phyloP scores from a whole-genome alignment of 2,329 filamentous ascomycete species.

The Helicocarpus griseus region DNA sequence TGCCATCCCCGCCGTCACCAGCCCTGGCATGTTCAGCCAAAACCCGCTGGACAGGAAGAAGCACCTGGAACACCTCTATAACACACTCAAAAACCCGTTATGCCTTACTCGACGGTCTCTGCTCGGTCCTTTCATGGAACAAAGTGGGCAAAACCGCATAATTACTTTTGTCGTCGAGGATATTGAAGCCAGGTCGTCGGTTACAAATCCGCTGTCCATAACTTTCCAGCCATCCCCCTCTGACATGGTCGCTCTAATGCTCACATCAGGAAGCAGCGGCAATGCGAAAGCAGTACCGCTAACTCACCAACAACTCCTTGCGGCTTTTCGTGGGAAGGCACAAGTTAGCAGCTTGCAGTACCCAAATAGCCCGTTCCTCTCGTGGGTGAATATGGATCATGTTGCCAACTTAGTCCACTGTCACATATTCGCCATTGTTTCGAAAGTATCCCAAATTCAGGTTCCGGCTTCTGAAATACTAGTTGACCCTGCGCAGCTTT shows the following conservation, averaged over 20 bases:
- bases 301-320: not conserved
- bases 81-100: not conserved
- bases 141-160: not conserved
- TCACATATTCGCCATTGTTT: constrained; percentile 29
- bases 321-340: not conserved
- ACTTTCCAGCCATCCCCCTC: not conserved
- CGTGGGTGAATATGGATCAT: constrained; percentile 20
- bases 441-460: constrained; percentile 38
- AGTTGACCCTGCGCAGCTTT: constrained; percentile 20
- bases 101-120: not conserved
- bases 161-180: not conserved
- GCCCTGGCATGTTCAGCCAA: not conserved
- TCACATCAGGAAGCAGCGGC: constrained; percentile 4
- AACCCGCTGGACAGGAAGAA: not conserved
- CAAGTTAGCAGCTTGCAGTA: not conserved
- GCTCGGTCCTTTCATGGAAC: not conserved
- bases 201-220: not conserved
- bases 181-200: not conserved
- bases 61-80: not conserved
- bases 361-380: not conserved
- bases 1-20: not conserved
- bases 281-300: constrained; percentile 3
- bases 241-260: constrained; percentile 2
- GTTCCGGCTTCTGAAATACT: constrained; percentile 27
- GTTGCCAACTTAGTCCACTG: constrained; percentile 29